Conservation (phyloP, 257 asterid species). For the Solanum megistacrolobum region DNA sequence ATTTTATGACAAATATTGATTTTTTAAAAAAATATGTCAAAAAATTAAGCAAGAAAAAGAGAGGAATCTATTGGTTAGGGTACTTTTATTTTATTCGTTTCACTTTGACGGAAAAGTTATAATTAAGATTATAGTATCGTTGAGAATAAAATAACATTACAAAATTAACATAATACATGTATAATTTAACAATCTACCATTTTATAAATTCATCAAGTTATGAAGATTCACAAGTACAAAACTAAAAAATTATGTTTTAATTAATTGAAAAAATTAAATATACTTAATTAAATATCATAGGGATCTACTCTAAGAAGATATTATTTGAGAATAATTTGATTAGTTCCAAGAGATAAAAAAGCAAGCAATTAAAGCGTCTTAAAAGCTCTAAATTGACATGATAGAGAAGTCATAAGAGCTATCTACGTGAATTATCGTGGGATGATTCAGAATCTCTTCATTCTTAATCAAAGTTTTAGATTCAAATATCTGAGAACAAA, state of each 20-base stretch:
- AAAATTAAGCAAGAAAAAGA: neutral
- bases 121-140: neutral
- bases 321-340: neutral
- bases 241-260: neutral
- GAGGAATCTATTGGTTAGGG: neutral
- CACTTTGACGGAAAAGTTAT: neutral
- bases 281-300: neutral
- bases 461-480: neutral
- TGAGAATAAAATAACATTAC: neutral
- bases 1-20: neutral
- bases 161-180: neutral
- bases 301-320: neutral
- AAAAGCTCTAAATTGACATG: neutral
- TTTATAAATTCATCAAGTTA: neutral
- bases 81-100: neutral
- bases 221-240: neutral
- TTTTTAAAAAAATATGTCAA: neutral
- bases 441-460: too few species aligned
- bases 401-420: neutral
- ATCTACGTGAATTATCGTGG: too few species aligned
- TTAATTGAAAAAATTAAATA: neutral
- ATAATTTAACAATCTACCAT: neutral
- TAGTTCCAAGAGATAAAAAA: neutral
- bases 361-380: neutral
- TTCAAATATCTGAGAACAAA: fast-evolving